These are phyloP conservation scores for Parachaetomium inaequale DNA, from an alignment of 495 filamentous ascomycete genomes.

Conservation along the genomic window DNA sequence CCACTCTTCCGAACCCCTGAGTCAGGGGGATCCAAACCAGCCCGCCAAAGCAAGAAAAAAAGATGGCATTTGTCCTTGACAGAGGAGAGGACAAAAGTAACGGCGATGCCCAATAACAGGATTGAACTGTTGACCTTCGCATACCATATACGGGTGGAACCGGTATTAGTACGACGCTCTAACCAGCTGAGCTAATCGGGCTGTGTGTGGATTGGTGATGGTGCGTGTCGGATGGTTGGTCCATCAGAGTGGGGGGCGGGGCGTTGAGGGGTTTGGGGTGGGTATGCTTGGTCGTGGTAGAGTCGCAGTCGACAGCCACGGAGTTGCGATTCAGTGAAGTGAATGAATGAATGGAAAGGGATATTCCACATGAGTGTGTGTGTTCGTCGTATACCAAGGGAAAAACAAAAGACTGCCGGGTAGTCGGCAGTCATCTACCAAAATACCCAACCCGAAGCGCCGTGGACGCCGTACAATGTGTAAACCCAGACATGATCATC, in stretches of 20 bases:
- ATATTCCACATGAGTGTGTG: too few species aligned
- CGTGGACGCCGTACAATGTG: not conserved
- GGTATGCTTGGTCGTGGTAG: too few species aligned
- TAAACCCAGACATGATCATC: not conserved
- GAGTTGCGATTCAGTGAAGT: too few species aligned
- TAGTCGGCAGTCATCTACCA: not conserved
- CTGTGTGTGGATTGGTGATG: constrained; percentile 8
- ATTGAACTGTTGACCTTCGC: constrained; percentile 26
- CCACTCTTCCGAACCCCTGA: too few species aligned
- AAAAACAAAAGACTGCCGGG: not conserved
- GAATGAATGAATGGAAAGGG: too few species aligned
- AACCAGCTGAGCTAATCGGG: constrained; percentile 18
- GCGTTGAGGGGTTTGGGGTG: too few species aligned
- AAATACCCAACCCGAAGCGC: not conserved
- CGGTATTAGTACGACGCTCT: constrained; percentile 17
- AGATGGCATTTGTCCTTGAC: not conserved
- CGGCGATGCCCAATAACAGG: constrained; percentile 24
- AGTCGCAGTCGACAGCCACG: too few species aligned
- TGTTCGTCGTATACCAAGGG: not conserved
- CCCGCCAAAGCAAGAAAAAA: not conserved
- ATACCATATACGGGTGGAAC: constrained; percentile 13
- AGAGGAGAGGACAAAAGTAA: not conserved
- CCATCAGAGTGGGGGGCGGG: not conserved
- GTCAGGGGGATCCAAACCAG: too few species aligned
- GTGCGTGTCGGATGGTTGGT: not conserved